phyloP scores from a whole-genome alignment of 768 basidiomycete genomes.

The Mycena galopus region DNA sequence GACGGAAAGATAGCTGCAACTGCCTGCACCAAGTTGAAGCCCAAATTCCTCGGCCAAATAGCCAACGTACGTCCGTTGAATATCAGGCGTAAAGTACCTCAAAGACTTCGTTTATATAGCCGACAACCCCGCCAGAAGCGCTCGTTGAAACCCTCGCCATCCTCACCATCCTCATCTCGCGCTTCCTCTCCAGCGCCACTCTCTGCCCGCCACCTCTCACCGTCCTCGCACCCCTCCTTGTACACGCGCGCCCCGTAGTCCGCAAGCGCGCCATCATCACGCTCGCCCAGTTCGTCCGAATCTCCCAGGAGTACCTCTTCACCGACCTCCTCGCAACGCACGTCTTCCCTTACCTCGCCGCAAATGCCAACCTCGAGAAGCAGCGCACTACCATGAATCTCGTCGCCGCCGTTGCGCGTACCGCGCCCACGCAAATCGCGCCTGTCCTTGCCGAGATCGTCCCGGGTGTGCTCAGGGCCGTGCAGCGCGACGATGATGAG shows the following conservation, averaged over 20 bases:
- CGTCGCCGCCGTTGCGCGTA: constrained; percentile 82
- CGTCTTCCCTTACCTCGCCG: constrained; percentile 70
- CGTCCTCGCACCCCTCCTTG: constrained; percentile 78
- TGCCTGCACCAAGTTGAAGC: constrained; percentile 87
- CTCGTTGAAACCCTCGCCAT: constrained; percentile 88
- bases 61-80: constrained; percentile 66
- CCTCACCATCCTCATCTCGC: constrained; percentile 88
- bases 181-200: constrained; percentile 74
- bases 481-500: constrained; percentile 85
- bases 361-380: constrained; percentile 70
- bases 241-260: constrained; percentile 85
- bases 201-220: constrained; percentile 71
- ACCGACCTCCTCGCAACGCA: constrained; percentile 68
- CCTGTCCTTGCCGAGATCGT: constrained; percentile 73
- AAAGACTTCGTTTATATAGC: constrained; percentile 54
- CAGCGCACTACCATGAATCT: constrained; percentile 85
- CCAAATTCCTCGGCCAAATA: constrained; percentile 85
- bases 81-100: constrained; percentile 34
- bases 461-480: constrained; percentile 77
- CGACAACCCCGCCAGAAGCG: constrained; percentile 81
- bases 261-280: constrained; percentile 94
- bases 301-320: constrained; percentile 74
- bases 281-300: constrained; percentile 85
- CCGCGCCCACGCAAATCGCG: constrained; percentile 77
- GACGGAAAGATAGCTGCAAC: constrained; percentile 84